These are phyloP conservation scores for Graphilbum ipis-grandicollis DNA, from an alignment of 2,329 filamentous ascomycete species.

Conservation along the genomic window DNA sequence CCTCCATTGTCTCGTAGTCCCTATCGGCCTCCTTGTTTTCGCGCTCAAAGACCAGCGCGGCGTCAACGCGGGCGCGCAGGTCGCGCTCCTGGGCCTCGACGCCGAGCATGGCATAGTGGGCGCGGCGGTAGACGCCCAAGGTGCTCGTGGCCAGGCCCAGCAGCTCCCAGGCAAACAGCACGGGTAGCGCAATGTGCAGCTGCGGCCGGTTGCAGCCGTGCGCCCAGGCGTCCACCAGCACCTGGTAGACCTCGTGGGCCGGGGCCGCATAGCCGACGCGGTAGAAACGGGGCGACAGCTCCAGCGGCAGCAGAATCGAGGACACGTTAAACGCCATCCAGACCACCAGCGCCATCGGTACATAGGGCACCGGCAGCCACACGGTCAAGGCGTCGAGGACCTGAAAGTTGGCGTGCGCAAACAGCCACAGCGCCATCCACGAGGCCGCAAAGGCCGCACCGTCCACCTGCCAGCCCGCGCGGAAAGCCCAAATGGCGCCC, in stretches of 20 bases:
- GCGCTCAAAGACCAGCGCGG: slow-evolving; percentile 13
- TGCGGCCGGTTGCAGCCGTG: slow-evolving; percentile 20
- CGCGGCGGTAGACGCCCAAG: slow-evolving; percentile 14
- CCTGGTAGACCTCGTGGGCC: slow-evolving; percentile 21
- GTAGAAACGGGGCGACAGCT: slow-evolving; percentile 23
- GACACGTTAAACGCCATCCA: slow-evolving; percentile 27
- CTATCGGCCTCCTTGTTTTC: too few species aligned
- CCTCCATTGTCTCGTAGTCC: background rate
- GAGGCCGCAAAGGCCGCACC: slow-evolving; percentile 12
- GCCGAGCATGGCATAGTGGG: slow-evolving; percentile 14
- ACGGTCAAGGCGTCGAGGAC: slow-evolving; percentile 24
- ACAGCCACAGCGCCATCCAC: slow-evolving; percentile 20
- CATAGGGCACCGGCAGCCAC: slow-evolving; percentile 19
- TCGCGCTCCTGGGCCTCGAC: slow-evolving; percentile 11
- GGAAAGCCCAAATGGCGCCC: slow-evolving; percentile 27
- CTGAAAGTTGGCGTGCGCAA: slow-evolving; percentile 13
- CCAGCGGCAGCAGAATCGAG: slow-evolving; percentile 23
- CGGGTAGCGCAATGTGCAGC: slow-evolving; percentile 21
- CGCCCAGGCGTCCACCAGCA: slow-evolving; percentile 25
- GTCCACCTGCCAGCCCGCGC: slow-evolving; percentile 21
- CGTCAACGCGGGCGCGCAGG: slow-evolving; percentile 12
- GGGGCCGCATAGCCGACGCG: slow-evolving; percentile 21
- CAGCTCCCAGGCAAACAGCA: slow-evolving; percentile 23
- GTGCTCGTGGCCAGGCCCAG: slow-evolving; percentile 9
- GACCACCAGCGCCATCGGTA: slow-evolving; percentile 17